Evolutionary conservation across 2,329 filamentous ascomycete species (phyloP).

Genomic region (Sporothrix globosa): DNA sequence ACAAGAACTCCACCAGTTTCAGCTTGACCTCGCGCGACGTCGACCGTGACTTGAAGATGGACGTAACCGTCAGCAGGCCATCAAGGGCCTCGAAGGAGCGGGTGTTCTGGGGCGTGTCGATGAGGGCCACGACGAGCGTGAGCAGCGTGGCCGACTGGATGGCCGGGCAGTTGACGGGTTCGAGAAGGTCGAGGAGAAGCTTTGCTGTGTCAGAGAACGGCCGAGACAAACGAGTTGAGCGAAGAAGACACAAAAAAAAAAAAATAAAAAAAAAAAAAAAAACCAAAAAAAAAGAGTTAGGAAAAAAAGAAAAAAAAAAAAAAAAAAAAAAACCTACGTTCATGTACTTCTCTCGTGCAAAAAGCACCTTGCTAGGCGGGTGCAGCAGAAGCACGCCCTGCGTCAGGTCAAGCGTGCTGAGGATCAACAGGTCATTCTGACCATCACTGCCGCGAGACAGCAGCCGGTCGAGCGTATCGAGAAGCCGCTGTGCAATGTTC

Average conservation of each 20-base stretch:
- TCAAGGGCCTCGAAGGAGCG: conserved; percentile 91
- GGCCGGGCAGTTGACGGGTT: conserved; percentile 86
- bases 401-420: conserved; percentile 83
- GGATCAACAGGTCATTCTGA: conserved; percentile 84
- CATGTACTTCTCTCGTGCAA: conserved; percentile 90
- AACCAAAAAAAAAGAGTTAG: conserved; percentile 31
- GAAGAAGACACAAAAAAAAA: not conserved
- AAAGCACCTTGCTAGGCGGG: conserved; percentile 83
- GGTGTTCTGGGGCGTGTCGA: conserved; percentile 84
- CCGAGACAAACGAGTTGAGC: not conserved
- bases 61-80: conserved; percentile 87
- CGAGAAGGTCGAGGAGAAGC: conserved; percentile 91
- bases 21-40: conserved; percentile 89
- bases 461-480: conserved; percentile 53
- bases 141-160: conserved; percentile 90
- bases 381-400: conserved; percentile 88
- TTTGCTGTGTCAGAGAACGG: conserved; percentile 32
- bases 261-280: not conserved
- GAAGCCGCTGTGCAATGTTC: conserved; percentile 88
- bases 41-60: conserved; percentile 84
- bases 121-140: conserved; percentile 83
- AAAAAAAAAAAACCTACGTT: conserved; percentile 61
- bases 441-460: conserved; percentile 49
- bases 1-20: conserved; percentile 94
- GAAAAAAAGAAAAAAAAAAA: not conserved